phyloP scores from a whole-genome alignment of 257 asterid species.

The Nicotiana knightiana region DNA sequence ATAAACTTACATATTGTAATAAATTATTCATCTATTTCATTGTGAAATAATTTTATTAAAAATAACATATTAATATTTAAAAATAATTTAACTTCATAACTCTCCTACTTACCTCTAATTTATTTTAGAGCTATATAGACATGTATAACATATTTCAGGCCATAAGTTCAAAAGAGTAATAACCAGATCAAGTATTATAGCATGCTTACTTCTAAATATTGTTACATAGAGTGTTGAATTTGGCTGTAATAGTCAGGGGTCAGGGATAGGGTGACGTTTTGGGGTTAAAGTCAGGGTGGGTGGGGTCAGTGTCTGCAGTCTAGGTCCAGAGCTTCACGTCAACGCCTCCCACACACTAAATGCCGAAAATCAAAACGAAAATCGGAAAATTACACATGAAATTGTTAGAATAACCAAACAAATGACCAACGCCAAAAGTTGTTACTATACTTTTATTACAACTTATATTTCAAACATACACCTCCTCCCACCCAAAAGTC shows the following conservation, averaged over 20 bases:
- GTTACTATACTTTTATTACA: constrained; percentile 27
- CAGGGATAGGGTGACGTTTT: constrained; percentile 7
- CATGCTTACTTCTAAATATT: neutral
- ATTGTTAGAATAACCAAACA: neutral
- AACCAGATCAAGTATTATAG: too few species aligned
- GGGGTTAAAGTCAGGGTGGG: neutral
- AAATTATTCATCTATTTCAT: neutral
- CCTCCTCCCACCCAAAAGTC: constrained; percentile 35
- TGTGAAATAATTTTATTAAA: too few species aligned
- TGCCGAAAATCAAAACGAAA: neutral
- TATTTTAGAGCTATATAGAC: too few species aligned
- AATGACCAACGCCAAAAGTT: constrained; percentile 3
- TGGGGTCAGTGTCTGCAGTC: neutral
- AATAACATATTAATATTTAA: too few species aligned
- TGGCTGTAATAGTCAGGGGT: neutral
- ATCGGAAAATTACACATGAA: neutral
- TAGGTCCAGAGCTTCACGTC: neutral
- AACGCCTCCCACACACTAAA: constrained; percentile 11
- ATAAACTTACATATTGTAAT: neutral
- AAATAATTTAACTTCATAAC: too few species aligned
- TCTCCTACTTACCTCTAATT: too few species aligned
- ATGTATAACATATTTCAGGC: too few species aligned
- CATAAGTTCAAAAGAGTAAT: too few species aligned
- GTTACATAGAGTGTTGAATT: neutral
- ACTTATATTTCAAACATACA: constrained; percentile 43